These are phyloP conservation scores for Aspergillus japonicus DNA, from an alignment of 2,329 filamentous ascomycete species.

Conservation along the genomic window DNA sequence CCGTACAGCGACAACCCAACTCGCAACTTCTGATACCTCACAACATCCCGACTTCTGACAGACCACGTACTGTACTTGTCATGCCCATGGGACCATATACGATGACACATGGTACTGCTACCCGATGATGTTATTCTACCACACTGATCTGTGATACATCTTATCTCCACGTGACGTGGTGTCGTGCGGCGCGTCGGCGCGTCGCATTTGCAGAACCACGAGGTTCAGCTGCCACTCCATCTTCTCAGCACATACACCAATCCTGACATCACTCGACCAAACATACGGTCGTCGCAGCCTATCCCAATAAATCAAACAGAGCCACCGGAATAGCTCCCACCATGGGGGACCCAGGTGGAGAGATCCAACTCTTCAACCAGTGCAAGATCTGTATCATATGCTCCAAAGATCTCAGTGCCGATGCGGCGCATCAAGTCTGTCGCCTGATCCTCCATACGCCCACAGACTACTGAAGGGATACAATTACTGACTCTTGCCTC, in stretches of 20 bases:
- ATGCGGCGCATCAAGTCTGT: slow-evolving; percentile 43
- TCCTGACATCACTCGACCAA: background rate
- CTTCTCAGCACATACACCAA: background rate
- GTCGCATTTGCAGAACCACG: slow-evolving; percentile 17
- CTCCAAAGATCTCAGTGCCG: slow-evolving; percentile 40
- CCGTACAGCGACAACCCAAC: too few relatives aligned
- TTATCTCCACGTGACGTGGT: slow-evolving; percentile 26
- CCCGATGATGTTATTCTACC: background rate
- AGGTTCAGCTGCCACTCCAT: background rate
- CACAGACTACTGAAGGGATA: background rate
- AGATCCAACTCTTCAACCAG: slow-evolving; percentile 44
- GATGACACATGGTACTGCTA: background rate
- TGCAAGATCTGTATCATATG: slow-evolving; percentile 48
- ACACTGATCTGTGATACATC: background rate
- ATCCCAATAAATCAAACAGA: background rate
- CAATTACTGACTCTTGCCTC: slow-evolving; percentile 9
- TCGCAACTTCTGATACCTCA: too few relatives aligned
- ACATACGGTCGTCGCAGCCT: background rate
- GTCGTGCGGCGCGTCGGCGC: slow-evolving; percentile 25
- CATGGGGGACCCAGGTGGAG: slow-evolving; percentile 31
- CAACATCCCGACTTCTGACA: too few relatives aligned
- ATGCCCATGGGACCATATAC: too few relatives aligned
- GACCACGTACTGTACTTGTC: too few relatives aligned
- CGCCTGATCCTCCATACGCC: slow-evolving; percentile 1
- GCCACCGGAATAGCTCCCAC: slow-evolving; percentile 6